These are phyloP conservation scores for Remersonia thermophila DNA, from an alignment of 2,329 filamentous ascomycete species.

Conservation along the genomic window DNA sequence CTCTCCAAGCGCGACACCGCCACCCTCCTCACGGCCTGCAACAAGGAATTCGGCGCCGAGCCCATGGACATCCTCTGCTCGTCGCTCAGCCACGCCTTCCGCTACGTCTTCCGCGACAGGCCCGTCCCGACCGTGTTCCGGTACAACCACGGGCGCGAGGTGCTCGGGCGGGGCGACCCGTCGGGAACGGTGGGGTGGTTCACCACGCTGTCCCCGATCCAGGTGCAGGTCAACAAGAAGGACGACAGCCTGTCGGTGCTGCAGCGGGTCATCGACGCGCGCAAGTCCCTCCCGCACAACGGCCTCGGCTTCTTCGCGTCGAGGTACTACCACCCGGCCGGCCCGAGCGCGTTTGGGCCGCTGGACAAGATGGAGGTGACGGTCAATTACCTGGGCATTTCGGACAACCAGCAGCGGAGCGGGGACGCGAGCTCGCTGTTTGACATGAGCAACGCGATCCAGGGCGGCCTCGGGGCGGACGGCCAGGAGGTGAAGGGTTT, in stretches of 20 bases:
- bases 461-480: not conserved
- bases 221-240: constrained; percentile 10
- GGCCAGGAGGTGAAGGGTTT: constrained; percentile 1
- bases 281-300: too few species aligned
- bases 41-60: constrained; percentile 20
- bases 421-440: not conserved
- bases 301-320: not conserved
- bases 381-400: constrained; percentile 1
- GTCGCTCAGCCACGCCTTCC: constrained; percentile 23
- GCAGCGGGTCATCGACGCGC: too few species aligned
- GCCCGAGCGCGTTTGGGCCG: not conserved
- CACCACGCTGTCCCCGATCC: constrained; percentile 28
- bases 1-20: constrained; percentile 26
- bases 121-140: constrained; percentile 24
- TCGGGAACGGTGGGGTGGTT: constrained; percentile 34
- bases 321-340: constrained; percentile 1
- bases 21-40: constrained; percentile 14
- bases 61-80: constrained; percentile 28
- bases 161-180: constrained; percentile 22
- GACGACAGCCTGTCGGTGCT: too few species aligned
- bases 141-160: constrained; percentile 32
- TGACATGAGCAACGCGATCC: constrained; percentile 2
- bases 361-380: constrained; percentile 1
- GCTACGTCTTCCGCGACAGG: constrained; percentile 21
- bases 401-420: constrained; percentile 1